Base-by-base conservation (phyloP, 2,329 filamentous ascomycete genomes). In the Tolypocladium endophyticum region DNA sequence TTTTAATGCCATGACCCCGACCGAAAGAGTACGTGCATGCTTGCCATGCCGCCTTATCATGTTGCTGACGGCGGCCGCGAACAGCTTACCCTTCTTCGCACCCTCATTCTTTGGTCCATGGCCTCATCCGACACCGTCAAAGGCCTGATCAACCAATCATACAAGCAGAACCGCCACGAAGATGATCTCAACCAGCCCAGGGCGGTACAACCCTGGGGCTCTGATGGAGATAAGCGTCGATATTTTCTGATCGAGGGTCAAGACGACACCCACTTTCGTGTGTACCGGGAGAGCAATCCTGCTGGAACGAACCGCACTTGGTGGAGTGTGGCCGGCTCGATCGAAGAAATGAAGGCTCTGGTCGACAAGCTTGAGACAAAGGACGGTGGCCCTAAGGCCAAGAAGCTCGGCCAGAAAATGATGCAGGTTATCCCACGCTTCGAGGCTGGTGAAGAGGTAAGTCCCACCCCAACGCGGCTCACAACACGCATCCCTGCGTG, bases 191-290 rank as follows among this genome's bases (percentile, higher is more conserved):
- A 97, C 71, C 91, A 97, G 66, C 89, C 92, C 11, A 80, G 95
- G 41, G 92, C 91, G 1, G 89, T 96, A 54, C 92, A 96, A 70
- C 86, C 91, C 5, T 97, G 92, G 92, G 92, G 92, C 11, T 83
- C 85, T 16, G 92, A 96, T 71, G 90, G 89, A 64, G 87, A 96
- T 67, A 96, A 94, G 78, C 87, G 94, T 59, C 87, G 92, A 61
- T 99, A 97, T 74, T 99, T 89, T 78, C 79, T 99, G 55, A 84
- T 99, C 63, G 94, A 99, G 74, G 94, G 94, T 16, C 84, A 90
- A 65, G 93, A 97, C 67, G 92, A 99, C 73, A 97, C 93, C 4
- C 84, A 89, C 63, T 99, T 99, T 73, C 85, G 94, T 63, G 84
- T 99, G 53, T 99, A 99, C 73, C 84, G 94, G 58, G 94, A 99